Evolutionary conservation across 78 protist species (phyloP).

Genomic region (Diacronema lutheri): DNA sequence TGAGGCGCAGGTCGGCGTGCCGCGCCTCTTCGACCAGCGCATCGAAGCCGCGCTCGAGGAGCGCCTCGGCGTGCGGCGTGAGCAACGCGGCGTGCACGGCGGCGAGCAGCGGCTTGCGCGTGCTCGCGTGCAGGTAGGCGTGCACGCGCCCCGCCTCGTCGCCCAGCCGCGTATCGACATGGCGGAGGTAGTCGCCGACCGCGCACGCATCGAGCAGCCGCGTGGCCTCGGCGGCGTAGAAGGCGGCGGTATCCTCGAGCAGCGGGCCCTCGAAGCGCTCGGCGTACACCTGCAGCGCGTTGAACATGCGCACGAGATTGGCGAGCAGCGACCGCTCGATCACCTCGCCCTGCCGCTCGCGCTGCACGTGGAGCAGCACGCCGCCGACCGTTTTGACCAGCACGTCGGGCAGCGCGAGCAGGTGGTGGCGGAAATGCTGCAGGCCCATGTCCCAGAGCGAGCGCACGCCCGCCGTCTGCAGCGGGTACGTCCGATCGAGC

Average conservation of each 20-base stretch:
- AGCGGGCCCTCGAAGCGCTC: slow-evolving; percentile 48
- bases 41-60: slow-evolving; percentile 48
- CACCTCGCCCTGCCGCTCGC: slow-evolving; percentile 61
- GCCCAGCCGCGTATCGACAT: slow-evolving; percentile 54
- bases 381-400: neutral
- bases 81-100: slow-evolving; percentile 53
- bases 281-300: slow-evolving; percentile 21
- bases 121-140: slow-evolving; percentile 46
- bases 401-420: slow-evolving; percentile 32
- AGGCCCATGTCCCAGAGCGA: slow-evolving; percentile 75
- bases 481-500: slow-evolving; percentile 81
- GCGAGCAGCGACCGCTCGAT: slow-evolving; percentile 55
- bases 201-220: neutral
- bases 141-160: slow-evolving; percentile 62
- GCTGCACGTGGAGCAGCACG: slow-evolving; percentile 50
- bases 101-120: slow-evolving; percentile 34
- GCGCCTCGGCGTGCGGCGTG: slow-evolving; percentile 37
- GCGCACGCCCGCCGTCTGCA: slow-evolving; percentile 4
- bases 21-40: slow-evolving; percentile 19
- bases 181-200: slow-evolving; percentile 59
- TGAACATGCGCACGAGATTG: slow-evolving; percentile 63
- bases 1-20: slow-evolving; percentile 42
- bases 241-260: slow-evolving; percentile 53
- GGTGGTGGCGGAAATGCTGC: slow-evolving; percentile 41
- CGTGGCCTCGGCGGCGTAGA: slow-evolving; percentile 55